Evolutionary conservation across 345 rosid species (phyloP), one percentile per base, ranked within the genome.

Genomic region (Schrenkiella parvula): DNA sequence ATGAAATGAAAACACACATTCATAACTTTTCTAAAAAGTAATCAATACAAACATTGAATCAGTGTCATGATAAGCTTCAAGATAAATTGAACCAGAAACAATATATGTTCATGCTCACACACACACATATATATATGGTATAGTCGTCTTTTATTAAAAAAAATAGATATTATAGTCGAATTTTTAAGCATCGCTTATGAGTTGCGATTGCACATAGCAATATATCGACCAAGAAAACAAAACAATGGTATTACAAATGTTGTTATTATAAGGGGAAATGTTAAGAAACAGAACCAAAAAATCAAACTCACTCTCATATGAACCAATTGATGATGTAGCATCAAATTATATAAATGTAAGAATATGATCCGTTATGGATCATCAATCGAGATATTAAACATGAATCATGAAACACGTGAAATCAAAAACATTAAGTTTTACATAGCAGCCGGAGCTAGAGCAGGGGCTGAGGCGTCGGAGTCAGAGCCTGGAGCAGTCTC

Each of bases 381-480:
- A 64, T 25, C 23, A 43, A 54, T 64, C 13, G 25, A 55, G 51
- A 43, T 25, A 32, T 64, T 9, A 64, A 44, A 64, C 14, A 64
- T 21, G 38, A 25, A 46, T 2, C 29, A 57, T 38, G 15, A n/a
- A 12, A 66, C 53, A 37, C 32, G 37, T 48, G 37, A 19, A 58
- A 2, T 10, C 23, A 42, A 28, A 8, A 63, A 55, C 44, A 18
- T 28, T 41, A 60, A 13, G n/a, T 43, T 54, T 76, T 46, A 78
- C 70, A 72, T 66, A 43, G 69, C 18, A 51, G 77, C 37, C 8
- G 77, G 69, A 66, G 80, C 80, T 3, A 78, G 83, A 66, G 83
- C 54, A 39, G 83, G 55, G 34, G 86, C 81, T 34, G 83, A 68
- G 10, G 78, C 81, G 13, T 21, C 64, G 29, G 7, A 47, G 39